Percentiles rank a stretch among this genome's conserved stretches.
Conservation (phyloP, 2,329 filamentous ascomycete genomes). For the Fusarium temperatum region DNA sequence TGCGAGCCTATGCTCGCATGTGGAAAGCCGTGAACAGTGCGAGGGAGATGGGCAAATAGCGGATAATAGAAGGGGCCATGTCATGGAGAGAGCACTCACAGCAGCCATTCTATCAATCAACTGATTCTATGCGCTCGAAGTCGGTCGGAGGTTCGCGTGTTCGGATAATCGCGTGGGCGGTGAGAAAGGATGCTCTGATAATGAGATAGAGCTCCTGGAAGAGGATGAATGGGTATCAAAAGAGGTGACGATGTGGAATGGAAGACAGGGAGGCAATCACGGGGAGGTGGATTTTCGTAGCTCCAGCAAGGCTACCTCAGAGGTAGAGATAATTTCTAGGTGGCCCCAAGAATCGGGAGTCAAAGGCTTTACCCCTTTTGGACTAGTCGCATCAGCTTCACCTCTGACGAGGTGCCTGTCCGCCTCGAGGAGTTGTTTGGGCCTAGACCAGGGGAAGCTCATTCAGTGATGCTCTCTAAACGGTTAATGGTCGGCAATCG, state of each 20-base stretch:
- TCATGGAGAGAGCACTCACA: slow-evolving; percentile 47
- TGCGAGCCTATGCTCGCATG: slow-evolving; percentile 7
- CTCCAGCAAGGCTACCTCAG: slow-evolving; percentile 43
- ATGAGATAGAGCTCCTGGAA: slow-evolving; percentile 32
- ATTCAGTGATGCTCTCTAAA: neutral
- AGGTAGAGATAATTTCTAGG: slow-evolving; percentile 49
- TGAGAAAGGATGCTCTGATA: slow-evolving; percentile 25
- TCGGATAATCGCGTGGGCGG: slow-evolving; percentile 32
- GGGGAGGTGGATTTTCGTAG: slow-evolving; percentile 47
- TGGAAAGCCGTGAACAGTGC: neutral
- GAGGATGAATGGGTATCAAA: slow-evolving; percentile 47
- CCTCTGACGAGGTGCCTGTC: slow-evolving; percentile 23
- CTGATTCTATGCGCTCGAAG: slow-evolving; percentile 43
- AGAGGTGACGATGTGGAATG: slow-evolving; percentile 43
- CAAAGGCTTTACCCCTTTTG: slow-evolving; percentile 26
- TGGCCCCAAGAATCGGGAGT: slow-evolving; percentile 42
- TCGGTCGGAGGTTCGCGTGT: slow-evolving; percentile 29
- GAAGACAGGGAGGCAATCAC: slow-evolving; percentile 44
- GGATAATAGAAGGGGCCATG: slow-evolving; percentile 28
- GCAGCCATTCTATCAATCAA: slow-evolving; percentile 54
- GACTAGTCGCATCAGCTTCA: slow-evolving; percentile 32
- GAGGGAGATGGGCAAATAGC: slow-evolving; percentile 20
- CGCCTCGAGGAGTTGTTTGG: slow-evolving; percentile 13
- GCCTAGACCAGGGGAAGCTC: slow-evolving; percentile 32
- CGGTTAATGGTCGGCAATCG: slow-evolving; percentile 37